Conservation (phyloP, 108 stramenopile genomes). For the Halocafeteria seosinensis region DNA sequence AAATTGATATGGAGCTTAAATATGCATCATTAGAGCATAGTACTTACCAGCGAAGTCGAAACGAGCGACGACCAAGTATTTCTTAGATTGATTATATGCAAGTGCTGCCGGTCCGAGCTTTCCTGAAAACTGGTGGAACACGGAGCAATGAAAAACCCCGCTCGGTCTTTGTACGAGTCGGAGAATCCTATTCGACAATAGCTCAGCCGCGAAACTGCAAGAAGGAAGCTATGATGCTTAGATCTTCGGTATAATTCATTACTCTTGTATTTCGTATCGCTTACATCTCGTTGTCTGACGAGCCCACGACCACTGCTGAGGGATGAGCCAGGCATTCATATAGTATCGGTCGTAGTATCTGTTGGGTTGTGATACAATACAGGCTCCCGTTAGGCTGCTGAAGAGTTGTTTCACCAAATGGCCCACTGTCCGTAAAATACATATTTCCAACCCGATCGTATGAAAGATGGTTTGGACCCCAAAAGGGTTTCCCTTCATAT, state of each 20-base stretch:
- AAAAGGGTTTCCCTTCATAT: constrained; percentile 7
- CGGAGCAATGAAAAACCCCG: constrained; percentile 8
- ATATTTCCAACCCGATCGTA: not conserved
- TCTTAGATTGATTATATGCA: not conserved
- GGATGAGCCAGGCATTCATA: constrained; percentile 9
- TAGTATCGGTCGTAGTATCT: not conserved
- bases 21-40: no score
- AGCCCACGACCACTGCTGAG: not conserved
- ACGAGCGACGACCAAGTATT: no score
- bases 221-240: no score
- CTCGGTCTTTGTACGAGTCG: not conserved
- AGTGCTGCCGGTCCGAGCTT: constrained; percentile 9
- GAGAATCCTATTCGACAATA: constrained; percentile 4
- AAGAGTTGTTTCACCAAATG: constrained; percentile 3
- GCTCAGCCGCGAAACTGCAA: constrained; percentile 8
- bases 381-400: constrained; percentile 2
- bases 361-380: not conserved
- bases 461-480: not conserved
- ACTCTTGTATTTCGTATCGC: no score
- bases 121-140: constrained; percentile 4
- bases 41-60: no score
- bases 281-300: constrained; percentile 4
- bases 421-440: constrained; percentile 9
- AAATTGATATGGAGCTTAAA: no score
- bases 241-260: no score